Base-by-base conservation (phyloP, 257 asterid species). In the Solanum medicagineum region DNA sequence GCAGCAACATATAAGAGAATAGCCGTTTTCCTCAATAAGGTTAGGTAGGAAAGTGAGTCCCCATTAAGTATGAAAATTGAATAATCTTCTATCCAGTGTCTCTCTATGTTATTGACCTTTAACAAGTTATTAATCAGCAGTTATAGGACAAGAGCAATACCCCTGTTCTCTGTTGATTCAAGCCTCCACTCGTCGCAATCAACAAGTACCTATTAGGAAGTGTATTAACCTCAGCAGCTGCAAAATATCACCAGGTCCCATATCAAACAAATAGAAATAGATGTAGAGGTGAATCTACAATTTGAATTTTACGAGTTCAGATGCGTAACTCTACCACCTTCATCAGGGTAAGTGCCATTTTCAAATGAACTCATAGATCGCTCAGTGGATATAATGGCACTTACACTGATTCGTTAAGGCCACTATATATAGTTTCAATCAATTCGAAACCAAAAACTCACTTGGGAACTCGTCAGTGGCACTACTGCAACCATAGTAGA, bases 101-200 rank as follows among this genome's bases (percentile, higher is more conserved):
- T 51, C 24, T 22, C 62, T 15, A 14, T 75, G 45, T 24, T 24
- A 75, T 75, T 47, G 62, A 75, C 3, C 62, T 2, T 24, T 14
- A 49, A 75, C 15, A 14, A 10, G 15, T 16, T 6, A 42, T 51
- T 13, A 66, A 12, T 63, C 42, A 32, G 20, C 40, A 26, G 63
- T 51, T 10, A 40, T 0, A 22, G 8, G 65, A 69, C 47, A 59
- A 54, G 77, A 73, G 83, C 49, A 84, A 79, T 86, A 93, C 98
- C 94, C 98, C 97, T 29, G 96, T 93, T 91, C 98, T 93, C 84
- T 94, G 98, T 81, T 94, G 98, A 87, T 94, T 94, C 80, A 94
- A 84, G 65, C 98, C 98, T 83, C 98, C 98, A 71, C 98, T 94
- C 1, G 97, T 92, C 74, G 94, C 94, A 79, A 94, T 93, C 85